These are phyloP conservation scores for Entomortierella chlamydospora DNA, from an alignment of 192 early-diverging fungal genomes.

Conservation along the genomic window DNA sequence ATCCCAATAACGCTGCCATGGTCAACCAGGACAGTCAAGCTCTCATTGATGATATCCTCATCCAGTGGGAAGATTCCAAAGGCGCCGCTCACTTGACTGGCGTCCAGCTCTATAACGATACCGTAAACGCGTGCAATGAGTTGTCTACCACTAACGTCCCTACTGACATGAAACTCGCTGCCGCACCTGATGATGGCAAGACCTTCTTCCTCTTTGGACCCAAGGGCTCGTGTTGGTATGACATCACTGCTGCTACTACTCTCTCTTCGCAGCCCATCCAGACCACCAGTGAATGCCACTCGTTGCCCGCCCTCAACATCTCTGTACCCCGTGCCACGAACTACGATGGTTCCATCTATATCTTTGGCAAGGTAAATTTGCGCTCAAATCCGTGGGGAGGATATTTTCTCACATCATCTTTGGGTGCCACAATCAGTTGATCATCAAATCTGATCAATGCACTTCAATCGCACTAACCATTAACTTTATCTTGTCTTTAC, in stretches of 20 bases:
- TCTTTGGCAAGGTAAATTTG: slow-evolving; percentile 52
- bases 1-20: slow-evolving; percentile 44
- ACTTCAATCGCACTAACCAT: neutral
- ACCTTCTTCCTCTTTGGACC: slow-evolving; percentile 49
- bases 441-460: no score
- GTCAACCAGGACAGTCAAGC: slow-evolving; percentile 33
- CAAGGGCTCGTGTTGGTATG: slow-evolving; percentile 40
- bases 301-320: slow-evolving; percentile 32
- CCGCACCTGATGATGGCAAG: slow-evolving; percentile 30
- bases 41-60: slow-evolving; percentile 29
- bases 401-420: no score
- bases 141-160: slow-evolving; percentile 39
- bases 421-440: no score
- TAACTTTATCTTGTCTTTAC: neutral
- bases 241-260: slow-evolving; percentile 24
- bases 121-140: slow-evolving; percentile 28
- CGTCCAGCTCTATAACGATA: slow-evolving; percentile 46
- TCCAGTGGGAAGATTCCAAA: slow-evolving; percentile 41
- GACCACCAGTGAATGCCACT: slow-evolving; percentile 30
- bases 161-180: slow-evolving; percentile 34
- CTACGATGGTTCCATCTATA: slow-evolving; percentile 34
- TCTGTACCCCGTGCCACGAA: slow-evolving; percentile 23
- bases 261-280: slow-evolving; percentile 24
- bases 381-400: neutral
- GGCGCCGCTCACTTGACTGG: slow-evolving; percentile 40